Conservation (phyloP, 352 stramenopile genomes). For the Phytophthora citricola region DNA sequence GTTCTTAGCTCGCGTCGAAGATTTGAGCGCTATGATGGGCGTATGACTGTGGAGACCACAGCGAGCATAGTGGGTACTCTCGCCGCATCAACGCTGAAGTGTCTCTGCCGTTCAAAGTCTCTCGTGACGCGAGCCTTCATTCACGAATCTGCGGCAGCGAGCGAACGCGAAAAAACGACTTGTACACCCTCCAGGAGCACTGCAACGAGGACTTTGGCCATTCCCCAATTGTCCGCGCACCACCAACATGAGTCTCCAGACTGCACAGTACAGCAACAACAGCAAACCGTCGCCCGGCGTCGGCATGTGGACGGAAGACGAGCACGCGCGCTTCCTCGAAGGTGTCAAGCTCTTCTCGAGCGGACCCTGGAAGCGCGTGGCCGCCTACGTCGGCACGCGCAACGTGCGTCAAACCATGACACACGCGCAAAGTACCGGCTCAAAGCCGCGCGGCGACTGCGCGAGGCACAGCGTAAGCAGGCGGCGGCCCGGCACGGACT, state of each 20-base stretch:
- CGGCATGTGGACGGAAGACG: conserved; percentile 73
- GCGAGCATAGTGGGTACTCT: conserved; percentile 34
- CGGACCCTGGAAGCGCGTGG: conserved; percentile 76
- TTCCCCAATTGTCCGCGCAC: conserved; percentile 24
- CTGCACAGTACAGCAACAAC: conserved; percentile 28
- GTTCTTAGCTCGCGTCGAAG: conserved; percentile 19
- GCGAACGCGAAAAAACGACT: conserved; percentile 20
- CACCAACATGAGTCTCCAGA: conserved; percentile 28
- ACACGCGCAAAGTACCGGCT: conserved; percentile 78
- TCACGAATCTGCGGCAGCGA: conserved; percentile 41
- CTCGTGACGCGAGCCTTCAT: conserved; percentile 23
- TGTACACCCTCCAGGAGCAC: not conserved
- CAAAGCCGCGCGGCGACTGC: conserved; percentile 66
- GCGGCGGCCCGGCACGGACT: conserved; percentile 46
- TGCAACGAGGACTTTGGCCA: conserved; percentile 6
- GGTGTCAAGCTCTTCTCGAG: conserved; percentile 78
- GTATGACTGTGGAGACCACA: conserved; percentile 33
- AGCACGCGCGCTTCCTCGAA: conserved; percentile 78
- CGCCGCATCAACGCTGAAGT: conserved; percentile 21
- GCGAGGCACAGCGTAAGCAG: conserved; percentile 59
- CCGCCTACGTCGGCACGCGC: conserved; percentile 74
- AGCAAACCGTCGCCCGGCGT: conserved; percentile 29
- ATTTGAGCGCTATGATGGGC: conserved; percentile 34
- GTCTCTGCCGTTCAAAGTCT: conserved; percentile 40
- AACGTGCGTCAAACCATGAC: conserved; percentile 87